These are phyloP conservation scores for Prunella vulgaris DNA, from an alignment of 257 asterid species.

Conservation along the genomic window DNA sequence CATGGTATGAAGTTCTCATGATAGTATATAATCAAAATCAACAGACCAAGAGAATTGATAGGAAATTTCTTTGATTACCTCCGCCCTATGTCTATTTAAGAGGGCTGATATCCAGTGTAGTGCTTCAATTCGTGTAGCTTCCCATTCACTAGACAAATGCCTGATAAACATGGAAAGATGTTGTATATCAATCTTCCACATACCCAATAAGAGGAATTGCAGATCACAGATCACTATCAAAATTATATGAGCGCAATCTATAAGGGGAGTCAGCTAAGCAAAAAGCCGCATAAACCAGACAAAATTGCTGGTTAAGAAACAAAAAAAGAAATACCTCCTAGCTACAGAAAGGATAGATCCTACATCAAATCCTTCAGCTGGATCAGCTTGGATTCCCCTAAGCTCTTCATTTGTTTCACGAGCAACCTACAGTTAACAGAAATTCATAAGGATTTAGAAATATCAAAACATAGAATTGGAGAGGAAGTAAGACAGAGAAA, in stretches of 20 bases:
- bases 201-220: background rate
- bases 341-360: constrained; percentile 87
- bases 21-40: constrained; percentile 5
- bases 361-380: constrained; percentile 85
- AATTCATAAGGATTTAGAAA: constrained; percentile 21
- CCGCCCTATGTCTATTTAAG: constrained; percentile 60
- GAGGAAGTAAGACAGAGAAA: constrained; percentile 10
- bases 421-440: constrained; percentile 61
- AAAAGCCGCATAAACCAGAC: constrained; percentile 10
- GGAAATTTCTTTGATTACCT: constrained; percentile 41
- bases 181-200: background rate
- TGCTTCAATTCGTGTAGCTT: constrained; percentile 98
- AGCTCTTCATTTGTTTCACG: constrained; percentile 98
- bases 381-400: constrained; percentile 75
- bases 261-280: constrained; percentile 8
- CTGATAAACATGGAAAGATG: constrained; percentile 36
- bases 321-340: constrained; percentile 52
- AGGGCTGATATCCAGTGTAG: constrained; percentile 87
- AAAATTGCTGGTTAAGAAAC: background rate
- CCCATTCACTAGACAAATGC: constrained; percentile 91
- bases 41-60: constrained; percentile 3
- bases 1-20: background rate
- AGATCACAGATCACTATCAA: constrained; percentile 7
- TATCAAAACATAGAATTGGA: background rate
- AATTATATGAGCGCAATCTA: background rate